Evolutionary conservation across 257 asterid species (phyloP).

Genomic region (Anisodus acutangulus): DNA sequence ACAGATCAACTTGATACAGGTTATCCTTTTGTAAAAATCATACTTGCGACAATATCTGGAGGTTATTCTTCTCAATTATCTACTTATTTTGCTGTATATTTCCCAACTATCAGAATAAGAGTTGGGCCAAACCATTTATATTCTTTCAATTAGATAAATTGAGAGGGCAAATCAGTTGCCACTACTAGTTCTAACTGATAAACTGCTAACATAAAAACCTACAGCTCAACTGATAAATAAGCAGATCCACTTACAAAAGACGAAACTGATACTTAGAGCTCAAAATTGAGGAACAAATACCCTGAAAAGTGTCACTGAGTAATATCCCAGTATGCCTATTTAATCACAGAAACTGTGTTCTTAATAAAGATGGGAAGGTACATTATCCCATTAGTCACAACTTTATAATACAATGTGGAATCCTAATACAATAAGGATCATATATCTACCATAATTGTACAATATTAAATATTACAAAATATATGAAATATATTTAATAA

Average conservation of each 20-base stretch:
- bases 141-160: background rate
- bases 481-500: too few species aligned
- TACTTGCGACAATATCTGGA: background rate
- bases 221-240: background rate
- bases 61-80: conserved; percentile 15
- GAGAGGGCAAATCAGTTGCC: background rate
- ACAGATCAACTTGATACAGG: conserved; percentile 7
- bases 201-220: background rate
- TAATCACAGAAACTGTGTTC: conserved; percentile 1
- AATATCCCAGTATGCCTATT: background rate
- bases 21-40: background rate
- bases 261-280: background rate
- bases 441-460: too few species aligned
- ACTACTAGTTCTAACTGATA: background rate
- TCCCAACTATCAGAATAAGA: background rate
- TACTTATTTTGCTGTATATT: background rate
- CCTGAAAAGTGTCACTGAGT: background rate
- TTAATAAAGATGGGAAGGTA: background rate
- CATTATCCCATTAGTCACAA: background rate
- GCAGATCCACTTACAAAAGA: background rate
- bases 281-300: background rate
- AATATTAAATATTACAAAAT: too few species aligned
- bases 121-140: background rate
- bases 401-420: too few species aligned
- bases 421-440: too few species aligned